A percentile compares a stretch with the other conserved stretches of the same genome.
phyloP scores from a whole-genome alignment of 805 yeast species.

The Lipomyces starkeyi region DNA sequence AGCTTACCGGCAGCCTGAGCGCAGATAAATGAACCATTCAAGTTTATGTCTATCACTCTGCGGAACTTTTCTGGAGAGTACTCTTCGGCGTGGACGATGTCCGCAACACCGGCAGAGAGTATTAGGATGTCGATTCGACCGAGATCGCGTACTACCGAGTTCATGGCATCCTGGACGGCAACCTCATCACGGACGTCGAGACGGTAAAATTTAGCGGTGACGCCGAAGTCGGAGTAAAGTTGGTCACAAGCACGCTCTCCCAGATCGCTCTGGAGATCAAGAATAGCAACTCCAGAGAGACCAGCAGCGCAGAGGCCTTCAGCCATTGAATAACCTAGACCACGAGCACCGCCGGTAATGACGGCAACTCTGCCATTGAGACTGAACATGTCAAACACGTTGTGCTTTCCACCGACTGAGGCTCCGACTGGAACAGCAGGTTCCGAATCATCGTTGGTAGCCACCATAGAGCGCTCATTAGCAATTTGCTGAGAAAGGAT shows the following conservation, averaged over 20 bases:
- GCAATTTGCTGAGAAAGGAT: too few relatives aligned
- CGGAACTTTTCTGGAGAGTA: slow-evolving; percentile 69
- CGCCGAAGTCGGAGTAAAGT: slow-evolving; percentile 58
- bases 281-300: slow-evolving; percentile 59
- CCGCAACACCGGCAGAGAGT: slow-evolving; percentile 72
- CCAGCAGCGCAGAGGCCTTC: slow-evolving; percentile 63
- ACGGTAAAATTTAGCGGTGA: slow-evolving; percentile 66
- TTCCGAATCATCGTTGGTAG: too few relatives aligned
- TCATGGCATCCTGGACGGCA: slow-evolving; percentile 57
- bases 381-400: slow-evolving; percentile 54
- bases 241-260: slow-evolving; percentile 65
- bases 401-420: slow-evolving; percentile 45
- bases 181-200: slow-evolving; percentile 64
- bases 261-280: slow-evolving; percentile 65
- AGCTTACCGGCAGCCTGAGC: slow-evolving; percentile 70
- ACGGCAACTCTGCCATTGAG: slow-evolving; percentile 69
- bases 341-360: slow-evolving; percentile 73
- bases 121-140: slow-evolving; percentile 62
- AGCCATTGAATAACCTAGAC: slow-evolving; percentile 64
- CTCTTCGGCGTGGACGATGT: slow-evolving; percentile 70
- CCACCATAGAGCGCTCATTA: too few relatives aligned
- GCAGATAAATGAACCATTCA: slow-evolving; percentile 69
- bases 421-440: slow-evolving; percentile 30
- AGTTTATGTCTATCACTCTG: slow-evolving; percentile 66
- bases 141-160: slow-evolving; percentile 59